Conservation (phyloP, 768 basidiomycete genomes). For the Podaxis sp. region DNA sequence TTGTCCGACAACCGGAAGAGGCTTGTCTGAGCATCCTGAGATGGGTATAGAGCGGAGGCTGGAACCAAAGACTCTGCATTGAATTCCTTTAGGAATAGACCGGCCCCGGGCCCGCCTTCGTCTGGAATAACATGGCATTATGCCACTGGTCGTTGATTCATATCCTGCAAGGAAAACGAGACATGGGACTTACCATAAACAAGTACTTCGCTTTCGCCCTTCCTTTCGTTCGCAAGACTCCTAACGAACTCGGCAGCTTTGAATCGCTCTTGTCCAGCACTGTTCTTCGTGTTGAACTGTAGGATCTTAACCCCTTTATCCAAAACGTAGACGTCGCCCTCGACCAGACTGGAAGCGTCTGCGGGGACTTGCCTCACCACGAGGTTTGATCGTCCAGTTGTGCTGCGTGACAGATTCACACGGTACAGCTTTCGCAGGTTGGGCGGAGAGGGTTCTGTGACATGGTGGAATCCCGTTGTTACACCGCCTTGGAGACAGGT, state of each 20-base stretch:
- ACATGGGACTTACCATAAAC: constrained; percentile 40
- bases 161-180: background rate
- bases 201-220: constrained; percentile 36
- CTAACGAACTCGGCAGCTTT: constrained; percentile 59
- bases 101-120: constrained; percentile 44
- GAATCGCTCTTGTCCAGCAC: constrained; percentile 53
- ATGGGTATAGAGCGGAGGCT: constrained; percentile 3
- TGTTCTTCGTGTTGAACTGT: constrained; percentile 54
- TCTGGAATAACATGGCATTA: constrained; percentile 29
- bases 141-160: background rate
- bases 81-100: constrained; percentile 45
- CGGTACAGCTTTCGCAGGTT: constrained; percentile 47
- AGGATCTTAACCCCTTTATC: constrained; percentile 50
- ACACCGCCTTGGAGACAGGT: constrained; percentile 26
- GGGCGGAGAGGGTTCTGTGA: constrained; percentile 23
- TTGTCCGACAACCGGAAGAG: constrained; percentile 44
- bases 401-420: constrained; percentile 31
- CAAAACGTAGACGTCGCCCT: constrained; percentile 55
- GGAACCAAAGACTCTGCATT: constrained; percentile 26
- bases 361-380: constrained; percentile 47
- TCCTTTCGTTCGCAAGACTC: constrained; percentile 35
- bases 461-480: constrained; percentile 28
- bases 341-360: constrained; percentile 40
- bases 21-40: constrained; percentile 12
- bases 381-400: constrained; percentile 22